Base-by-base conservation (phyloP, 1,284 basidiomycete genomes). In the Cutaneotrichosporon daszewskae region DNA sequence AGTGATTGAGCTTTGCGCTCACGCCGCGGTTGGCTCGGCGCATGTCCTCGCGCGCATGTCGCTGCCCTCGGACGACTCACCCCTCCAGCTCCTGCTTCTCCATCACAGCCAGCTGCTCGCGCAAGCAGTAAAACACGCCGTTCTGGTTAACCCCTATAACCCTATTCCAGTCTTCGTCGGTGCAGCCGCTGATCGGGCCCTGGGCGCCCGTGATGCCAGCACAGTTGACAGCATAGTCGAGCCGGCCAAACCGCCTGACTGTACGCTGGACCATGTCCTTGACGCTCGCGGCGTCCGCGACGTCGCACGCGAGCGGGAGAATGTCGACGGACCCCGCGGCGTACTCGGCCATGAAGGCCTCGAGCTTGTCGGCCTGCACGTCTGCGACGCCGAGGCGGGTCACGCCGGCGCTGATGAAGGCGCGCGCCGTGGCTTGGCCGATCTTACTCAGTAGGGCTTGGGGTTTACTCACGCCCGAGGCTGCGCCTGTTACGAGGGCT, bases 221-320 rank as follows among this genome's bases (percentile, higher is more conserved):
- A 29, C 53, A 55, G 44, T 65, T 65, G 26, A 61, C 58, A 22
- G 56, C 57, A 29, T 65, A 62, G 47, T 65, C 62, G 17, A 65
- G 22, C 14, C 60, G 52, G 10, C 60, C 60, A 31, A 59, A 65
- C 26, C 28, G 27, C n/a, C 37, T 23, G 1, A 48, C 47, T 0
- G 45, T 42, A 0, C 24, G 16, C 7, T 28, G 9, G 3, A 54
- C 34, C 22, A 52, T 37, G 11, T 25, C 28, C 32, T 43, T 45
- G 13, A 57, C 49, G 9, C 36, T 32, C 2, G 25, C 33, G 22
- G 49, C 45, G 36, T 52, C 36, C 22, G 45, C 38, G 1, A 57
- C 49, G 49, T 52, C 40, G 31, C 42, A 40, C 17, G 32, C 25
- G 10, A 54, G 22, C 2, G 36, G 16, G 5, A 54, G 32, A 4